Conservation (phyloP, 176 grass and related monocot species). For the Alopecurus myosuroides region DNA sequence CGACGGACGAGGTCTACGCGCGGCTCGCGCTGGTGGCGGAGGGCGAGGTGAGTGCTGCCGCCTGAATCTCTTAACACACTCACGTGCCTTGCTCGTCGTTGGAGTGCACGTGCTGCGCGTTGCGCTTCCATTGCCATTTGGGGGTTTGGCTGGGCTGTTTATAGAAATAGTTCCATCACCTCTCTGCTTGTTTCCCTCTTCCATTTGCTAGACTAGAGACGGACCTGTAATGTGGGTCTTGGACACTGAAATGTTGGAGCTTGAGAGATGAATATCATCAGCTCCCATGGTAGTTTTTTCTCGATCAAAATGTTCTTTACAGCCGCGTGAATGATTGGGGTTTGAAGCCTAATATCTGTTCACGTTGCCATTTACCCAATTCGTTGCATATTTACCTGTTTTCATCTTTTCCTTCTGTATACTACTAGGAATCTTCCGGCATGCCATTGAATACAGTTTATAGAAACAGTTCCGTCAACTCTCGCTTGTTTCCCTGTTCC, state of each 20-base stretch:
- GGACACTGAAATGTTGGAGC: not conserved
- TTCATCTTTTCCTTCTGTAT: no score
- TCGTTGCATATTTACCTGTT: no score
- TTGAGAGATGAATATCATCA: not conserved
- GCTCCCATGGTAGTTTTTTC: not conserved
- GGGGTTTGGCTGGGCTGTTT: not conserved
- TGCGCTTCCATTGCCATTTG: not conserved
- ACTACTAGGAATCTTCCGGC: no score
- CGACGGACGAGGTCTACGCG: slow-evolving; percentile 86
- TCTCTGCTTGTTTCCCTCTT: not conserved
- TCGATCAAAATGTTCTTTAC: not conserved
- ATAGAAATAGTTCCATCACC: not conserved
- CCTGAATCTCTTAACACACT: not conserved
- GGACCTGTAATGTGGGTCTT: no score
- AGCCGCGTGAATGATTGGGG: no score
- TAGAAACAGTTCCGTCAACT: no score
- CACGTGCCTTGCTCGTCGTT: not conserved
- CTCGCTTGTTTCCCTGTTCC: no score
- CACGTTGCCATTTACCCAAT: no score
- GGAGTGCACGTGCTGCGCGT: no score
- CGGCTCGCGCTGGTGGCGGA: slow-evolving; percentile 67
- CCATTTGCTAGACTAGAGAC: not conserved
- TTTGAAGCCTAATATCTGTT: no score
- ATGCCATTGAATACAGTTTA: no score
- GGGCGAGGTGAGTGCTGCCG: slow-evolving; percentile 44